These are phyloP conservation scores for Talinum fruticosum DNA, from an alignment of 148 eudicot genomes.

Conservation along the genomic window DNA sequence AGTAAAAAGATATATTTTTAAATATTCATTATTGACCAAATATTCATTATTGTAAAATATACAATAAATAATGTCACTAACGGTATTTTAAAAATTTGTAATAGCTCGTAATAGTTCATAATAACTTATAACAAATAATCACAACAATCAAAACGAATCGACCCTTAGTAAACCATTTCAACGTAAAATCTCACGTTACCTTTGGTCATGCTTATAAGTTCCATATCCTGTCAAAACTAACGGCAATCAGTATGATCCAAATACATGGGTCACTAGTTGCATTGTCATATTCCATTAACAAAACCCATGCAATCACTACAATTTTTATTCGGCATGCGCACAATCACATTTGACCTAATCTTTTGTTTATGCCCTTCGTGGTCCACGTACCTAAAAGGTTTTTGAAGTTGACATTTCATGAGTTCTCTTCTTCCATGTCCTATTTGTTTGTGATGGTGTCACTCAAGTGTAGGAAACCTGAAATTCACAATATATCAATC, in stretches of 20 bases:
- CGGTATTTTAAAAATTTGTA: too few relatives aligned
- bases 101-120: too few relatives aligned
- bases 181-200: neutral
- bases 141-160: too few relatives aligned
- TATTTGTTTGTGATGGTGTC: neutral
- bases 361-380: neutral
- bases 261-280: neutral
- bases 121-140: too few relatives aligned
- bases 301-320: neutral
- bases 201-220: neutral
- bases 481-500: neutral
- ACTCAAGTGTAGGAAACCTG: neutral
- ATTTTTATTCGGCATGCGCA: neutral
- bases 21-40: too few relatives aligned
- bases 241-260: neutral
- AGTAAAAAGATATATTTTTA: too few relatives aligned
- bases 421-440: neutral
- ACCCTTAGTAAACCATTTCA: neutral
- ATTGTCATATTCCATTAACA: neutral
- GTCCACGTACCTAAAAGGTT: neutral
- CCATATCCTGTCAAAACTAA: neutral
- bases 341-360: slow-evolving; percentile 2
- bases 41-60: too few relatives aligned
- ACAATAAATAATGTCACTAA: too few relatives aligned
- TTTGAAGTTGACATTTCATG: neutral